Base-by-base conservation (phyloP, 2,329 filamentous ascomycete genomes). In the Trichoderma citrinoviride region DNA sequence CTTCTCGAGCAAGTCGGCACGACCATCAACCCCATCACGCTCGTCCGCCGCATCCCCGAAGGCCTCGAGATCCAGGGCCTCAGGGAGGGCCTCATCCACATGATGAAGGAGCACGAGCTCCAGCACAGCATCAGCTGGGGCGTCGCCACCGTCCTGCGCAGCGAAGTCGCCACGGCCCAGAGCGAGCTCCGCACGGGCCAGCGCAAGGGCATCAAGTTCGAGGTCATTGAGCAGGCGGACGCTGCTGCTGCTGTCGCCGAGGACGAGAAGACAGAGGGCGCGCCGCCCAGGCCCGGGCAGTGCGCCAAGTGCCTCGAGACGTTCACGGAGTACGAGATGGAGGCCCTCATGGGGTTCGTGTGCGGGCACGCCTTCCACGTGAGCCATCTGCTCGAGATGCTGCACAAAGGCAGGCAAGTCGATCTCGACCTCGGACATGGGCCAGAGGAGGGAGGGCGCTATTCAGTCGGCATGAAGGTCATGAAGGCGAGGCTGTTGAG, bases 21-120 rank as follows among this genome's bases (percentile, higher is more conserved):
- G 0, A 87, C 92, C 1, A 95, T 99, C 72, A 89, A 98, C 72
- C 95, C 95, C 0, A 94, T 98, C 67, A 90, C 90, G 17, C 85
- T 99, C 3, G 92, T 99, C 6, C 85, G 91, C 15, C 87, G 93
- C 5, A 99, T 99, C 29, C 95, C 95, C 0, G 92, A 96, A 73
- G 93, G 95, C 0, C 82, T 99, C 0, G 92, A 97, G 74, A 96
- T 99, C 14, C 90, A 95, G 70, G 95, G 95, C 0, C 81, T 99
- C 7, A 84, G 93, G 65, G 92, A 97, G 68, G 95, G 94, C 0
- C 83, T 99, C 3, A 90, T 90, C 50, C 90, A 93, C 65, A 93
- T 99, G 81, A 90, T 99, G 74, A 90, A 94, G 71, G 95, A 99
- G 77, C 93, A 97, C 74, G 95, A 98, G 73, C 91, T 99, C 50